Evolutionary conservation across 345 rosid genomes (phyloP).

Genomic region (Citrus glauca): DNA sequence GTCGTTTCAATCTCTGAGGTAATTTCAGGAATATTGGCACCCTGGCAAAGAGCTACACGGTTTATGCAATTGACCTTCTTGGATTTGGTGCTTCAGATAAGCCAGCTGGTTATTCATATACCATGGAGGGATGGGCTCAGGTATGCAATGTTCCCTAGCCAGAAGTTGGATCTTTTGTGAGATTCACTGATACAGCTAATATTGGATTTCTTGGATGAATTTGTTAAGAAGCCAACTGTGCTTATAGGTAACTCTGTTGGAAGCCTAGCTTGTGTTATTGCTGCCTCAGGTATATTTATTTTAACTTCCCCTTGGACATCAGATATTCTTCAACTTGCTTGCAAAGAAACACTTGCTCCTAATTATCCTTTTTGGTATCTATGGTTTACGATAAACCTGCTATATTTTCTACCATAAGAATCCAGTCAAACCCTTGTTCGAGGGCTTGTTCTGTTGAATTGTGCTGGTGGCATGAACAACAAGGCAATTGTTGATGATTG

Average conservation of each 20-base stretch:
- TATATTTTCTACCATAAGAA: conserved; percentile 28
- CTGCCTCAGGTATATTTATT: conserved; percentile 58
- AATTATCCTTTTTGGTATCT: neutral
- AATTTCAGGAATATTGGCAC: conserved; percentile 63
- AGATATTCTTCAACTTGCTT: neutral
- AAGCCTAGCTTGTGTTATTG: conserved; percentile 92
- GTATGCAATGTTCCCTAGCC: conserved; percentile 20
- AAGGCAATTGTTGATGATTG: conserved; percentile 91
- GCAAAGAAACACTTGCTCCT: neutral
- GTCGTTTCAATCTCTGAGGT: neutral
- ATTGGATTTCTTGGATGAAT: conserved; percentile 67
- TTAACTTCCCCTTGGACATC: neutral
- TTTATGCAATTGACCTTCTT: conserved; percentile 86
- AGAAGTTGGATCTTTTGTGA: neutral
- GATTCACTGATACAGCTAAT: conserved; percentile 45
- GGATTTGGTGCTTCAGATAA: conserved; percentile 90
- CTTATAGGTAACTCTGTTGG: conserved; percentile 92
- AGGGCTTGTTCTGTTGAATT: conserved; percentile 77
- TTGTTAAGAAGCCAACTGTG: conserved; percentile 67
- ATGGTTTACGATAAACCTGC: neutral
- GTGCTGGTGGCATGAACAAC: conserved; percentile 97
- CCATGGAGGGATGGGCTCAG: conserved; percentile 93
- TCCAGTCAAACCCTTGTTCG: conserved; percentile 41
- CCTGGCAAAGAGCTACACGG: conserved; percentile 51
- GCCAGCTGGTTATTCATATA: conserved; percentile 61